Conservation (phyloP, 2,329 filamentous ascomycete genomes). For the Arthrobotrys pseudoclavata region DNA sequence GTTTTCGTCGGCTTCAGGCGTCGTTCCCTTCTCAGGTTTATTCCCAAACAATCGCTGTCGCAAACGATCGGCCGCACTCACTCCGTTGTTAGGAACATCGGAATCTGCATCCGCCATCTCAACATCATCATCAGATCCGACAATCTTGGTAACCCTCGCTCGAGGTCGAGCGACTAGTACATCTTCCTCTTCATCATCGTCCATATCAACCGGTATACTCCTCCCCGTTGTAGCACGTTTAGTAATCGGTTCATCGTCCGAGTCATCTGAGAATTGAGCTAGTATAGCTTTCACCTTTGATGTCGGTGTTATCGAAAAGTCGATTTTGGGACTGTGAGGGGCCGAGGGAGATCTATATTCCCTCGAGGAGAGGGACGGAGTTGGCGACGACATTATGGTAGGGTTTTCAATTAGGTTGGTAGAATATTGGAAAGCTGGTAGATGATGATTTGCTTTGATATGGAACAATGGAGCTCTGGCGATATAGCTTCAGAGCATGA, state of each 20-base stretch:
- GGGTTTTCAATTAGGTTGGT: background rate
- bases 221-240: constrained; percentile 7
- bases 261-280: constrained; percentile 43
- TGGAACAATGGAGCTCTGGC: background rate
- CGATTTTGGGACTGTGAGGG: constrained; percentile 45
- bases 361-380: constrained; percentile 40
- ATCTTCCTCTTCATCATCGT: constrained; percentile 55
- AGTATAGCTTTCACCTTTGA: constrained; percentile 40
- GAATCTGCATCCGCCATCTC: constrained; percentile 34
- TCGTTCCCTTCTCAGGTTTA: background rate
- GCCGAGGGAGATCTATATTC: constrained; percentile 49
- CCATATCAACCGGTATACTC: background rate
- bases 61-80: constrained; percentile 43
- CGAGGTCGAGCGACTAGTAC: constrained; percentile 33
- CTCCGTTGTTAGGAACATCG: constrained; percentile 15
- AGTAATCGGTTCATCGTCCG: constrained; percentile 32
- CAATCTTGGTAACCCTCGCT: constrained; percentile 21
- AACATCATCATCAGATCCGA: constrained; percentile 24
- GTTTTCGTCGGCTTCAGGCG: constrained; percentile 24
- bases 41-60: constrained; percentile 28
- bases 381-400: constrained; percentile 36
- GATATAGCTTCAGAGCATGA: constrained; percentile 19
- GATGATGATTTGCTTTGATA: background rate
- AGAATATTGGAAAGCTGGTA: background rate
- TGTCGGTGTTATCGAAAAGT: constrained; percentile 43